Conservation (phyloP, 352 stramenopile species). For the Pythium diclinum region DNA sequence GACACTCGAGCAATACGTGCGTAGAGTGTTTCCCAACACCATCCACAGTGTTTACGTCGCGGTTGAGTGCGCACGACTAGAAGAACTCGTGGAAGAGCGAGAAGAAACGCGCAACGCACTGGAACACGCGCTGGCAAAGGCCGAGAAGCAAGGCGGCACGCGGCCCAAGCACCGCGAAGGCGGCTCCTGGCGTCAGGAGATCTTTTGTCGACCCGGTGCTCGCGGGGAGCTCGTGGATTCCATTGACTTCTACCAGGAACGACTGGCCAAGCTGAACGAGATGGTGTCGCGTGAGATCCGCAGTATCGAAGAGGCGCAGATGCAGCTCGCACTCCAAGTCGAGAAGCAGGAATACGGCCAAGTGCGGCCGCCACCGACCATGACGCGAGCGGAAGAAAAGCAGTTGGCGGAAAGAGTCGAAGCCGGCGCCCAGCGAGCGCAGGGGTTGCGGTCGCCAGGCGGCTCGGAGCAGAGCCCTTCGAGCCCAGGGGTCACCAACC, state of each 20-base stretch:
- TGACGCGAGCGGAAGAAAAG: constrained; percentile 18
- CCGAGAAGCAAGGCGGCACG: constrained; percentile 34
- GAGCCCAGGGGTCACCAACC: neutral
- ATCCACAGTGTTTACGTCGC: constrained; percentile 67
- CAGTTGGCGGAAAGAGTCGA: constrained; percentile 4
- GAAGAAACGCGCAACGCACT: constrained; percentile 42
- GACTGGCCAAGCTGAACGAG: constrained; percentile 53
- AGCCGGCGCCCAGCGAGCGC: neutral
- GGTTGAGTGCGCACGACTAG: constrained; percentile 59
- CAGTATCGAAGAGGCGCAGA: constrained; percentile 60
- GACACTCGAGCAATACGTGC: constrained; percentile 70
- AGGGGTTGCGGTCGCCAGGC: neutral
- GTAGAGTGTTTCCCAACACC: constrained; percentile 60
- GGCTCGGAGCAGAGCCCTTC: neutral
- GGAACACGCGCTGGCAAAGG: constrained; percentile 52
- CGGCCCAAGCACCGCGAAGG: constrained; percentile 49
- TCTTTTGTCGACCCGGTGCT: constrained; percentile 40
- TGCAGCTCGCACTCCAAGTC: constrained; percentile 42
- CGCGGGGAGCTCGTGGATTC: constrained; percentile 42
- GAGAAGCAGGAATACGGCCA: constrained; percentile 30
- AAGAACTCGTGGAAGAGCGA: constrained; percentile 50
- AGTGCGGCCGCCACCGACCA: constrained; percentile 13
- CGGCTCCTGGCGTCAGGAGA: constrained; percentile 38
- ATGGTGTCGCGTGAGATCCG: constrained; percentile 54
- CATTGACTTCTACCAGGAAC: constrained; percentile 62